These are phyloP conservation scores for Hypoxylon fragiforme DNA, from an alignment of 495 filamentous ascomycete genomes.

Conservation along the genomic window DNA sequence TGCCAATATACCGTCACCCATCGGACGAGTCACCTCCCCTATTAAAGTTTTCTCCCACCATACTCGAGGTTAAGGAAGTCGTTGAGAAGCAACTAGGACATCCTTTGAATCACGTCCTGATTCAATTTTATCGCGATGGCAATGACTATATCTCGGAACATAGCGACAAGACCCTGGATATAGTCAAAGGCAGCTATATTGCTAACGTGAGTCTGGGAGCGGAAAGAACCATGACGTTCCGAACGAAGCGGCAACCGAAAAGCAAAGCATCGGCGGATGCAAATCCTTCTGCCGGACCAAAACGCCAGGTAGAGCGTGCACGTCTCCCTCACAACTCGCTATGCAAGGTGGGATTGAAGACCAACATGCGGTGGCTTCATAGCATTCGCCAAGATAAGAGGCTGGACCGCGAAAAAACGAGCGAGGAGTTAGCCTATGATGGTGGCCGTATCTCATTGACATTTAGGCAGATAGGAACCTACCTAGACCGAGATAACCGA, in stretches of 20 bases:
- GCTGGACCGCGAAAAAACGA: constrained; percentile 60
- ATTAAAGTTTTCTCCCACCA: constrained; percentile 70
- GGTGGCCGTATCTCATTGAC: constrained; percentile 90
- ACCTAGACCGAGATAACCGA: constrained; percentile 61
- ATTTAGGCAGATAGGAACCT: constrained; percentile 89
- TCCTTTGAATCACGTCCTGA: constrained; percentile 86
- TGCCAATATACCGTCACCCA: constrained; percentile 92
- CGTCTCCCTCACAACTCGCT: constrained; percentile 86
- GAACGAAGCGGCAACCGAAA: constrained; percentile 68
- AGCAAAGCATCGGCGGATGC: constrained; percentile 25
- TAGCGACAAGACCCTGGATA: constrained; percentile 94
- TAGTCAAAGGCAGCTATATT: constrained; percentile 76
- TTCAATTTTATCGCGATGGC: constrained; percentile 89
- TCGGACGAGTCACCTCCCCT: constrained; percentile 86
- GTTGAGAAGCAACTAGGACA: constrained; percentile 75
- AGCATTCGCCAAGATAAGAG: constrained; percentile 87
- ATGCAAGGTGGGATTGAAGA: constrained; percentile 76
- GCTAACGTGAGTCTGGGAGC: constrained; percentile 93
- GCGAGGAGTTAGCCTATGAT: constrained; percentile 68
- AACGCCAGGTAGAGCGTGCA: constrained; percentile 59
- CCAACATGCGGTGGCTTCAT: constrained; percentile 88
- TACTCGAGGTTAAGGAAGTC: constrained; percentile 65
- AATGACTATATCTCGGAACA: constrained; percentile 97
- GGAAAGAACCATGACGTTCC: constrained; percentile 85
- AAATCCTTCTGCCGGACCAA: constrained; percentile 6